Evolutionary conservation across 1,284 basidiomycete genomes (phyloP), one percentile per base, ranked within the genome.

Genomic region (Cutaneotrichosporon spelunceum): DNA sequence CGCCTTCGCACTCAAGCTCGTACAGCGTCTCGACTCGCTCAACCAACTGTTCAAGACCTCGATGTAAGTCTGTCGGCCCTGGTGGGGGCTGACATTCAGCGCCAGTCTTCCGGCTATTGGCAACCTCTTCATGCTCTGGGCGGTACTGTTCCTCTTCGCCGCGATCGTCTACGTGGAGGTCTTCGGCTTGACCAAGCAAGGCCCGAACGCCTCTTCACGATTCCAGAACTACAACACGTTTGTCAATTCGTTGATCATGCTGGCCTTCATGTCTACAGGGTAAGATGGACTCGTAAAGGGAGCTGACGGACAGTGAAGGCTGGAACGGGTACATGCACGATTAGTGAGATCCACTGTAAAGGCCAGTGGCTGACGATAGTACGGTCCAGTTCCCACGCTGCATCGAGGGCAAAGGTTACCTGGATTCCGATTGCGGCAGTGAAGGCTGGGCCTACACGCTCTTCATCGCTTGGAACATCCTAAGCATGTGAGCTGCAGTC

Each of bases 41-140:
- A 98, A 98, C 72, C 92, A 96, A 79, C 82, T 99, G 21, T 98
- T 98, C 85, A 97, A 97, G 80, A 97, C 93, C 8, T 91, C 92
- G 1, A 84, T 91, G 90, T 93, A 81, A 67, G 91, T 83, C 8
- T 13, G 7, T 42, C n/a, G 3, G 4, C 2, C 4, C 4, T n/a
- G 19, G 6, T 0, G 23, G 10, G 16, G 14, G 53, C 60, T 47
- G 23, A 49, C 49, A 26, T 5, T 7, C 59, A 92, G 91, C 13
- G 87, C 93, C 49, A 93, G 91, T 79, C 80, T 97, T 33, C 91
- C 91, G 0, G 88, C 89, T 23, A 95, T 99, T 64, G 72, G 91
- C 48, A 93, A 88, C 69, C 82, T 98, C 63, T 84, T 98, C 68
- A 83, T 87, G 4, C 83, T 99, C 3, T 99, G 95, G 95, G 79